These are phyloP conservation scores for Penicillium taxi DNA, from an alignment of 495 filamentous ascomycete genomes.

Conservation along the genomic window DNA sequence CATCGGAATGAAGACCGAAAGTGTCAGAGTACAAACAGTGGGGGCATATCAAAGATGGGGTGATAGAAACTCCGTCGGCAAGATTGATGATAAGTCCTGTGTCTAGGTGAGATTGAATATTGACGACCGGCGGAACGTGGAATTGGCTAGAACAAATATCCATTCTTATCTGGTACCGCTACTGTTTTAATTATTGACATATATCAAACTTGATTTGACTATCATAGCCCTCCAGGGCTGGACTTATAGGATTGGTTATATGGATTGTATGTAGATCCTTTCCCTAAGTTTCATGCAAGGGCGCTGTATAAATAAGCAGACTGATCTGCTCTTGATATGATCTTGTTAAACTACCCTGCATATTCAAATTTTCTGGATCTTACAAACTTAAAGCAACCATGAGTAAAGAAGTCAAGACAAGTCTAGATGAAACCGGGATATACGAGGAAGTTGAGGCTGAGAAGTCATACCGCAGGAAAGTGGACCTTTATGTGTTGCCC, in stretches of 20 bases:
- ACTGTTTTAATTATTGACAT: too few relatives aligned
- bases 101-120: constrained; percentile 7
- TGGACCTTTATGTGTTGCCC: constrained; percentile 25
- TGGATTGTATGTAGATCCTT: too few relatives aligned
- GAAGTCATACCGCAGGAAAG: constrained; percentile 19
- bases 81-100: constrained; percentile 10
- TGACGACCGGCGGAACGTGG: too few relatives aligned
- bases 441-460: constrained; percentile 21
- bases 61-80: constrained; percentile 1
- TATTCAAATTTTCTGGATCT: too few relatives aligned
- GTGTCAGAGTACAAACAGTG: constrained; percentile 4
- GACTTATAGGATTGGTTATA: too few relatives aligned
- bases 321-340: too few relatives aligned
- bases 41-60: constrained; percentile 20
- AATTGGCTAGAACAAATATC: constrained; percentile 1
- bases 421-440: constrained; percentile 3
- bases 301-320: constrained; percentile 6
- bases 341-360: too few relatives aligned
- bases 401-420: constrained; percentile 6
- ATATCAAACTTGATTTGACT: too few relatives aligned
- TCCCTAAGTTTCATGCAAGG: too few relatives aligned
- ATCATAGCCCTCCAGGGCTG: too few relatives aligned
- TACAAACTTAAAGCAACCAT: neutral
- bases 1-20: too few relatives aligned
- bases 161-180: constrained; percentile 7